Conservation (phyloP, 2,329 filamentous ascomycete genomes). For the Neonectria neomacrospora region DNA sequence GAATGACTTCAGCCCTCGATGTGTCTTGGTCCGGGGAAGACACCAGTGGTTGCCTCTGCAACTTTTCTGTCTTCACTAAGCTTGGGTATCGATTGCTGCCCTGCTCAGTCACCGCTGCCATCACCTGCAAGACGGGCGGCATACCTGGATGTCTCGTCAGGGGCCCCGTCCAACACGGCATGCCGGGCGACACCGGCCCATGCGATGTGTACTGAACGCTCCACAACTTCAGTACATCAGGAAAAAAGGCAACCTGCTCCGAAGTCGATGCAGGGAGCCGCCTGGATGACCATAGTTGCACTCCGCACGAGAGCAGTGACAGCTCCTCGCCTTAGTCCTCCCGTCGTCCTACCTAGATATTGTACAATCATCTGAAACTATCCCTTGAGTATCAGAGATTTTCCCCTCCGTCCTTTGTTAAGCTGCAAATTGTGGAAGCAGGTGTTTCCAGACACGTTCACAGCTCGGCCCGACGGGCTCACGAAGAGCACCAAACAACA, state of each 20-base stretch:
- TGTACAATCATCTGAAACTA: constrained; percentile 48
- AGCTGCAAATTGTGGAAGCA: constrained; percentile 25
- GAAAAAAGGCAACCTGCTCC: constrained; percentile 38
- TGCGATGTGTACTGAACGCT: constrained; percentile 29
- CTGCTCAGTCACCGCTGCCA: neutral
- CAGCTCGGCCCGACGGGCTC: constrained; percentile 41
- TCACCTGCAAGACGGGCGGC: neutral
- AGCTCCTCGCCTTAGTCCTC: constrained; percentile 41
- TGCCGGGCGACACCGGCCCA: constrained; percentile 27
- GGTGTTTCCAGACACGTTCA: constrained; percentile 33
- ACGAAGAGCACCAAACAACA: constrained; percentile 31
- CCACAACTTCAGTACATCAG: constrained; percentile 28
- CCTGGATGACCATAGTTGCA: constrained; percentile 32
- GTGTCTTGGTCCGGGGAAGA: neutral
- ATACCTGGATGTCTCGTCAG: constrained; percentile 14
- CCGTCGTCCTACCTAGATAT: constrained; percentile 43
- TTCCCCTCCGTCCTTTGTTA: constrained; percentile 16
- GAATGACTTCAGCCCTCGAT: neutral
- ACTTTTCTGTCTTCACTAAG: no score
- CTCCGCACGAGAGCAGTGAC: constrained; percentile 39
- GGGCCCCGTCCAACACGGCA: constrained; percentile 30
- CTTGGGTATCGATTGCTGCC: neutral
- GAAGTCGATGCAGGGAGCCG: constrained; percentile 47
- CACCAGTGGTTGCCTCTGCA: neutral
- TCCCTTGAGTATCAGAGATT: constrained; percentile 29